Evolutionary conservation across 148 eudicot species (phyloP).

Genomic region (Diospyros kaki): DNA sequence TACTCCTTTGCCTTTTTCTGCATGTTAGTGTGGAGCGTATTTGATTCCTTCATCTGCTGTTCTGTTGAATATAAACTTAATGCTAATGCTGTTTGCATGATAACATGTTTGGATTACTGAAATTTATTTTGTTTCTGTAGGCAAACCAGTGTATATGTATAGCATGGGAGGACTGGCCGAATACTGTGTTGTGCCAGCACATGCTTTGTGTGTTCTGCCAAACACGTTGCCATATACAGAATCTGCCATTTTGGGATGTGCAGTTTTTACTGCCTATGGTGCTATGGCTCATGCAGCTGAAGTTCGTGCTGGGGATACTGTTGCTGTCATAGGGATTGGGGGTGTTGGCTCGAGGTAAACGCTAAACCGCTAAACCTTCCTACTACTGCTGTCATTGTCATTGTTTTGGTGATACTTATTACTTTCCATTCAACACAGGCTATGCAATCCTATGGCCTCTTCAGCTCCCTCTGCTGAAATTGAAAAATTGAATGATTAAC

Average conservation of each 20-base stretch:
- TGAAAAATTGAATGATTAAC: too few species aligned
- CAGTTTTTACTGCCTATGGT: conserved; percentile 98
- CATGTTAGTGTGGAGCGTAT: too few species aligned
- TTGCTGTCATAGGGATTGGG: conserved; percentile 96
- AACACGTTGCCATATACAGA: conserved; percentile 87
- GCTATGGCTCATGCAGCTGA: conserved; percentile 99
- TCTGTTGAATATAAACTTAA: neutral
- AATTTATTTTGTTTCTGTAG: conserved; percentile 36
- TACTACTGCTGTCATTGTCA: too few species aligned
- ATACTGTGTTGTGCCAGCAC: conserved; percentile 88
- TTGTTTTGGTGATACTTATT: neutral
- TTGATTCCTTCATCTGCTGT: neutral
- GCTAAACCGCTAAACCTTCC: neutral
- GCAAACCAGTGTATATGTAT: conserved; percentile 97
- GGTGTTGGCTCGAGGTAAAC: conserved; percentile 98
- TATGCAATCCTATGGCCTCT: neutral
- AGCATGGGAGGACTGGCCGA: conserved; percentile 99
- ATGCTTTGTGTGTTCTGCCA: conserved; percentile 74
- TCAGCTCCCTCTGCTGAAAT: neutral
- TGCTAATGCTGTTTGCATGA: neutral
- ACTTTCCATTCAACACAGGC: neutral
- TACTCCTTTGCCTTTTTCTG: too few species aligned
- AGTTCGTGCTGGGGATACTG: conserved; percentile 85
- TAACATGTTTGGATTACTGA: conserved; percentile 5
- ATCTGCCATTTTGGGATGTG: conserved; percentile 97